A percentile compares a stretch with the other conserved stretches of the same genome.
Evolutionary conservation across 2,329 filamentous ascomycete genomes (phyloP).

Genomic region (Colletotrichum sp.): DNA sequence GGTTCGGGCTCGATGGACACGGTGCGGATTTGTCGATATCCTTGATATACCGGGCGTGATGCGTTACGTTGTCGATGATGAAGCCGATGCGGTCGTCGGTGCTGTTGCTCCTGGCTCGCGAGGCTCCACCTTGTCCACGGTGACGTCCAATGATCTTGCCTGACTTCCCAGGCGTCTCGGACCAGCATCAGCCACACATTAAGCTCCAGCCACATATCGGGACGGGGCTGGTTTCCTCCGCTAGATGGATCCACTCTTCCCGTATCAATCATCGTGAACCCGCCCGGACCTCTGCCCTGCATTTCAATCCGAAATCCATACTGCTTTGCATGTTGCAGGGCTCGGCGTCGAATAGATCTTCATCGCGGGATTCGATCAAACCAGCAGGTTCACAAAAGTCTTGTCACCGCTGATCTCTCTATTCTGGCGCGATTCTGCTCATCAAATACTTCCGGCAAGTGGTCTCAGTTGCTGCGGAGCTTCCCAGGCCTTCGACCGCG

Average conservation of each 20-base stretch:
- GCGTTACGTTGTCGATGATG: not conserved
- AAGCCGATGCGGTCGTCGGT: slow-evolving; percentile 2
- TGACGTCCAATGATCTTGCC: slow-evolving; percentile 19
- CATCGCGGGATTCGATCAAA: not conserved
- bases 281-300: not conserved
- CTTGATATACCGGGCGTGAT: not conserved
- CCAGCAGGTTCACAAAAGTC: not conserved
- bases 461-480: not conserved
- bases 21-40: slow-evolving; percentile 13
- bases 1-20: not conserved
- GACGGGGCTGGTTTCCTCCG: not conserved
- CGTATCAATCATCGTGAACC: not conserved
- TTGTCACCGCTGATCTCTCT: not conserved
- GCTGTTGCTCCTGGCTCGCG: slow-evolving; percentile 4
- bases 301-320: no score
- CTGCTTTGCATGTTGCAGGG: not conserved
- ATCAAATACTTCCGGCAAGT: not conserved
- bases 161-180: not conserved
- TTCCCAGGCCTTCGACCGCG: not conserved
- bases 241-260: not conserved
- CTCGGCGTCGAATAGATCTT: not conserved
- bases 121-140: slow-evolving; percentile 2
- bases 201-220: not conserved
- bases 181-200: not conserved
- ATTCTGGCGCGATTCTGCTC: not conserved